Percentiles rank a stretch among this genome's conserved stretches.
Conservation (phyloP, 495 filamentous ascomycete genomes). For the Niebla homalea region DNA sequence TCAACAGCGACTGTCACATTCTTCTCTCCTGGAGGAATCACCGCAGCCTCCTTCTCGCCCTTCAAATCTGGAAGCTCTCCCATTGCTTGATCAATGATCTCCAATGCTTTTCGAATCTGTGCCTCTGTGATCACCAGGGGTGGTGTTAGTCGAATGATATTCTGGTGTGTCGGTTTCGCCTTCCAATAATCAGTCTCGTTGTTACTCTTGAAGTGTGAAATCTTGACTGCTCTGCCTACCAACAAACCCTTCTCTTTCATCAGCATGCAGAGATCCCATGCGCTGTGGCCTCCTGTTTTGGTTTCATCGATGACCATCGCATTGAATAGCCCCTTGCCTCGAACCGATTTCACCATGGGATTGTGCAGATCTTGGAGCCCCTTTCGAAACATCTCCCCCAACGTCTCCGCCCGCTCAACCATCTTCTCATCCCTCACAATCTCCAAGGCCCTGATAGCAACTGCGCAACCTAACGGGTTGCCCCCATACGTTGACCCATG, state of each 20-base stretch:
- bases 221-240: constrained; percentile 46
- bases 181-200: constrained; percentile 31
- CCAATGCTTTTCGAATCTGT: constrained; percentile 35
- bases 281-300: constrained; percentile 67
- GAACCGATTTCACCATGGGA: constrained; percentile 68
- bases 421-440: constrained; percentile 84
- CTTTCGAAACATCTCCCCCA: constrained; percentile 76
- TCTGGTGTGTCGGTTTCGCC: constrained; percentile 97
- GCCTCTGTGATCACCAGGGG: constrained; percentile 45
- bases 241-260: constrained; percentile 91
- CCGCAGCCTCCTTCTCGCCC: constrained; percentile 31
- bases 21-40: constrained; percentile 38
- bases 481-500: constrained; percentile 96
- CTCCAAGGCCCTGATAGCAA: constrained; percentile 92
- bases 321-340: constrained; percentile 91
- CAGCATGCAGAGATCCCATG: constrained; percentile 96
- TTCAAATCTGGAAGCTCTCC: constrained; percentile 37
- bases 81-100: constrained; percentile 37
- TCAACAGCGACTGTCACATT: constrained; percentile 37
- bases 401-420: constrained; percentile 61
- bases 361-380: constrained; percentile 57
- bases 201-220: constrained; percentile 23
- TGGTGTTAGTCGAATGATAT: constrained; percentile 63
- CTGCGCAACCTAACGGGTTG: constrained; percentile 92
- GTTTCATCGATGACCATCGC: constrained; percentile 93